Evolutionary conservation across 148 eudicot species (phyloP), one percentile per base, ranked within the genome.

Genomic region (Euryodendron excelsum): DNA sequence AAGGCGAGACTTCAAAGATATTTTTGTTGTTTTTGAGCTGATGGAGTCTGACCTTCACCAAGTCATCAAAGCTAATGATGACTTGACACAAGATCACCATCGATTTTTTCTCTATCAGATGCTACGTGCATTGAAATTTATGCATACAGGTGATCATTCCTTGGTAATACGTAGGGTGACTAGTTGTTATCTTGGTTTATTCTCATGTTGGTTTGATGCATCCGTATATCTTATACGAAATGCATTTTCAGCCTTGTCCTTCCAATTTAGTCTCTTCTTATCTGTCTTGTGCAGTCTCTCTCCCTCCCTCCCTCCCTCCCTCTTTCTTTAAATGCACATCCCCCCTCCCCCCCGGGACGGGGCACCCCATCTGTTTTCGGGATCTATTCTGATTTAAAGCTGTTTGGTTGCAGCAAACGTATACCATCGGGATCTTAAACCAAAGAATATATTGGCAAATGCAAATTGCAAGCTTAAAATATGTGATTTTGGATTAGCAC

Each of bases 41-140:
- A 94, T 94, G 97, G 98, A 94, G 74, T 92, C 96, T 44, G 96
- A 94, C 80, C 93, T 92, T 84, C 93, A 92, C 79, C 93, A 92
- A 86, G 97, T 92, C 82, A 94, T 94, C 83, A 92, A 89, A 85
- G 93, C 96, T 50, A 91, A 92, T 86, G 97, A 92, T 84, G 97
- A 92, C 79, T 80, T 92, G 87, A 94, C 98, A 3, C 90, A 89
- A 13, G 98, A 94, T 75, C 97, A 94, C 77, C 98, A 90, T 62
- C 91, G 92, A 21, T 94, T 90, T 85, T 94, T 94, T 77, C 93
- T 94, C 34, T 94, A 92, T 84, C 98, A 94, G 78, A 92, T 94
- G 97, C 78, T 94, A 72, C 92, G 97, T 66, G 94, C 98, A 41
- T 65, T 94, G 75, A 94, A 94, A 81, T 94, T 89, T 73, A 94